Percentiles rank a stretch among this genome's conserved stretches.
Conservation (phyloP, 2,329 filamentous ascomycete species). For the Sarocladium kiliense region DNA sequence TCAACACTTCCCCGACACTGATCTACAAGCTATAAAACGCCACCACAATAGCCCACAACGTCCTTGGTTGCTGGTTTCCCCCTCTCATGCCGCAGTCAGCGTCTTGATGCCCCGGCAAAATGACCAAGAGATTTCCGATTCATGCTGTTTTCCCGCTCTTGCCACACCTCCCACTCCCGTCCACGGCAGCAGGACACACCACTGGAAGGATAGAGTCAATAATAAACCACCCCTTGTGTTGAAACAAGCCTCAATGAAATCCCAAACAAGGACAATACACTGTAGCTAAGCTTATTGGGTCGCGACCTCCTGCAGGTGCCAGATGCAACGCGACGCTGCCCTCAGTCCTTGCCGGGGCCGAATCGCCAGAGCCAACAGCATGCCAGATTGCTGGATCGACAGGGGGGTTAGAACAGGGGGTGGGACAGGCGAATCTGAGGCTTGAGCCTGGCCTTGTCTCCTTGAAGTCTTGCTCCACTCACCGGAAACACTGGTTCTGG, state of each 20-base stretch:
- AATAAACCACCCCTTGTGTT: conserved; percentile 1
- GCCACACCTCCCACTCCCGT: neutral
- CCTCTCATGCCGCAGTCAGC: too few species aligned
- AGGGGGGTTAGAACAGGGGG: neutral
- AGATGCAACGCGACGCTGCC: conserved; percentile 6
- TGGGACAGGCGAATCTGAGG: neutral
- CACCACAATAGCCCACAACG: too few species aligned
- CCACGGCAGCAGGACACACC: too few species aligned
- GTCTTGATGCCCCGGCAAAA: too few species aligned
- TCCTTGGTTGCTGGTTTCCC: too few species aligned
- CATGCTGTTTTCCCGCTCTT: neutral
- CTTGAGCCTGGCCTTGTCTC: neutral
- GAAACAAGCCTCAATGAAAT: conserved; percentile 12
- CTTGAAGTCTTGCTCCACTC: neutral
- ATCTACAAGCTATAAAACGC: neutral
- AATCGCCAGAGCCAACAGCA: neutral
- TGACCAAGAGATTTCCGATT: neutral
- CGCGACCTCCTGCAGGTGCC: conserved; percentile 1
- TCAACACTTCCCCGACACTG: neutral
- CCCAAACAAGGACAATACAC: neutral
- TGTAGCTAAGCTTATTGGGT: conserved; percentile 2
- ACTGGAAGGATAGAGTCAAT: too few species aligned
- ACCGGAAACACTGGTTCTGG: conserved; percentile 4
- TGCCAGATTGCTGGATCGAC: neutral
- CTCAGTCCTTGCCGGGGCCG: neutral